These are phyloP conservation scores for Suillus subaureus DNA, from an alignment of 768 basidiomycete species.

Conservation along the genomic window DNA sequence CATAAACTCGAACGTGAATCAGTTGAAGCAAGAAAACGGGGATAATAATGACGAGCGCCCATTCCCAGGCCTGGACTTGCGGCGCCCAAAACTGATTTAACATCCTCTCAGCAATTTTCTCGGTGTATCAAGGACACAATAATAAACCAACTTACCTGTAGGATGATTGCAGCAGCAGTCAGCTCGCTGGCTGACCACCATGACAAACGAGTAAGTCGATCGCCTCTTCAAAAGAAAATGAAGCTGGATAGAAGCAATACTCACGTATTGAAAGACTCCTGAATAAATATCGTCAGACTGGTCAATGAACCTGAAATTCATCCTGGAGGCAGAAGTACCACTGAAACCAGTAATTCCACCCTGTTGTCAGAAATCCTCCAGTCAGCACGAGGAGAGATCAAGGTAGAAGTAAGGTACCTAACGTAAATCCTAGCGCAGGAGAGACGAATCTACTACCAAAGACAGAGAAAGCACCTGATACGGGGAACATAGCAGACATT, in stretches of 20 bases:
- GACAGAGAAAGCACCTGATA: slow-evolving; percentile 61
- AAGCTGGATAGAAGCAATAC: slow-evolving; percentile 12
- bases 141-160: slow-evolving; percentile 35
- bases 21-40: slow-evolving; percentile 56
- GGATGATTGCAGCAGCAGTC: slow-evolving; percentile 57
- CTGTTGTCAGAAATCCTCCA: slow-evolving; percentile 22
- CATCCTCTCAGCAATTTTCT: neutral
- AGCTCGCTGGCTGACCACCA: slow-evolving; percentile 50
- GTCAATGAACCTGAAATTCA: slow-evolving; percentile 2
- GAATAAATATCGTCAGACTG: neutral
- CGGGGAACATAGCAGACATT: slow-evolving; percentile 66
- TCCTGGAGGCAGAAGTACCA: slow-evolving; percentile 28
- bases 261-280: slow-evolving; percentile 44
- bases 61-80: slow-evolving; percentile 51
- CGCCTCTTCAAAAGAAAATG: neutral
- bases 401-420: slow-evolving; percentile 35
- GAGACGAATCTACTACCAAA: slow-evolving; percentile 63
- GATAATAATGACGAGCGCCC: slow-evolving; percentile 56
- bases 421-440: slow-evolving; percentile 59
- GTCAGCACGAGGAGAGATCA: neutral
- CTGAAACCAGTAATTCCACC: slow-evolving; percentile 64
- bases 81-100: slow-evolving; percentile 46
- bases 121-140: neutral
- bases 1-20: slow-evolving; percentile 60
- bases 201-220: slow-evolving; percentile 19